Evolutionary conservation across 352 stramenopile species (phyloP).

Genomic region (Stramenopiles sp.): DNA sequence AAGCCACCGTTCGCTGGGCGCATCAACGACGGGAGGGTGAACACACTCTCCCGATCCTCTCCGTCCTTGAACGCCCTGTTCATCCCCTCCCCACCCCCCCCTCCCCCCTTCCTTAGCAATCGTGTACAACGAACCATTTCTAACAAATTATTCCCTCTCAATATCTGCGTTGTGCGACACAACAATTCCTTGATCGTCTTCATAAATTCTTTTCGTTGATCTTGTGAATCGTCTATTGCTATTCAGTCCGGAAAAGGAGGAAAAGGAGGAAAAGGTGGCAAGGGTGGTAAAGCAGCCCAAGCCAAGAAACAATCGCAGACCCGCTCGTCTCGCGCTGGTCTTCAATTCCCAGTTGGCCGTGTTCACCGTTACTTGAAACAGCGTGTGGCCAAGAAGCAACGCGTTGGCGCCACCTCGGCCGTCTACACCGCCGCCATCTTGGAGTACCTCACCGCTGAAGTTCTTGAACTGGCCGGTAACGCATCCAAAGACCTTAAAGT

Average conservation of each 20-base stretch:
- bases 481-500: constrained; percentile 89
- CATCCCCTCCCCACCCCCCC: no score
- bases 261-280: constrained; percentile 87
- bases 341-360: constrained; percentile 98
- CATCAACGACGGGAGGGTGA: no score
- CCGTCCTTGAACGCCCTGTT: no score
- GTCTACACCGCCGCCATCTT: constrained; percentile 99
- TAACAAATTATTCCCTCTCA: no score
- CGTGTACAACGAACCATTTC: no score
- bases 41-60: no score
- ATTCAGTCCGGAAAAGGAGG: constrained; percentile 43
- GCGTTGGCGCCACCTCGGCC: constrained; percentile 93
- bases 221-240: no score
- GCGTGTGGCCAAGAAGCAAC: constrained; percentile 89
- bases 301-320: constrained; percentile 97
- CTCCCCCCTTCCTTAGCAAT: no score
- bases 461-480: constrained; percentile 95
- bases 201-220: no score
- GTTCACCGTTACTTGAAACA: constrained; percentile 99
- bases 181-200: no score
- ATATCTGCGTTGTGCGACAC: no score
- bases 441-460: constrained; percentile 98
- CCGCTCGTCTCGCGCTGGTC: constrained; percentile 84
- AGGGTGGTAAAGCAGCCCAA: constrained; percentile 94
- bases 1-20: no score